Evolutionary conservation across 441 rosid species (phyloP), one percentile per base, ranked within the genome.

Genomic region (Populus trichocarpa): DNA sequence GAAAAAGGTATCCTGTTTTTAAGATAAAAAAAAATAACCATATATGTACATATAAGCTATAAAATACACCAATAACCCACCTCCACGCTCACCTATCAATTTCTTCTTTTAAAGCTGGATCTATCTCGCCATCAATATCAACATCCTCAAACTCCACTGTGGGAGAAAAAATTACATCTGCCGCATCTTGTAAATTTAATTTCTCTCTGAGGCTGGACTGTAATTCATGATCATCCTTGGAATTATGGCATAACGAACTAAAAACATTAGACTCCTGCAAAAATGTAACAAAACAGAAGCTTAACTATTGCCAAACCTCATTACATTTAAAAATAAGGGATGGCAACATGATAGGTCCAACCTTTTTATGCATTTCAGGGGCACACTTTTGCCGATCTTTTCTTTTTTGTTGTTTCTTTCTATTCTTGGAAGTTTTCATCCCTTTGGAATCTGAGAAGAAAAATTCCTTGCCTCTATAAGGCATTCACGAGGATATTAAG

Each of bases 51-150:
- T 46, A 5, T 46, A 46, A 46, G 20, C 57, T 46, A 46, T 46
- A 46, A 46, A 14, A 36, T 32, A 68, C 71, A 68, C 30, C 11
- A 12, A 30, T 57, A 73, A 75, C 42, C 46, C 61, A 76, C 46
- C 71, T 65, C 73, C 67, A 77, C 59, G 53, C 85, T 83, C 79
- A 95, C 99, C 97, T 89, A 79, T 95, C 99, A 78, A 95, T 80
- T 87, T 92, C 81, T 84, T 91, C 98, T 81, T 82, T 91, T 81
- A 92, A 75, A 82, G 90, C 97, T 33, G 97, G 99, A 85, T 95
- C 99, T 80, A 95, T 85, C 84, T 90, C 99, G 76, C 92, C 97
- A 84, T 94, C 96, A 38, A 90, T 77, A 82, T 90, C 91, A 78
- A 78, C 89, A 82, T 95, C 97, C 75, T 90, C 97, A 86, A 82